Percentiles rank a stretch among this genome's conserved stretches.
phyloP scores from a whole-genome alignment of 2,329 filamentous ascomycete genomes.

The Stachybotrys chlorohalonatus region DNA sequence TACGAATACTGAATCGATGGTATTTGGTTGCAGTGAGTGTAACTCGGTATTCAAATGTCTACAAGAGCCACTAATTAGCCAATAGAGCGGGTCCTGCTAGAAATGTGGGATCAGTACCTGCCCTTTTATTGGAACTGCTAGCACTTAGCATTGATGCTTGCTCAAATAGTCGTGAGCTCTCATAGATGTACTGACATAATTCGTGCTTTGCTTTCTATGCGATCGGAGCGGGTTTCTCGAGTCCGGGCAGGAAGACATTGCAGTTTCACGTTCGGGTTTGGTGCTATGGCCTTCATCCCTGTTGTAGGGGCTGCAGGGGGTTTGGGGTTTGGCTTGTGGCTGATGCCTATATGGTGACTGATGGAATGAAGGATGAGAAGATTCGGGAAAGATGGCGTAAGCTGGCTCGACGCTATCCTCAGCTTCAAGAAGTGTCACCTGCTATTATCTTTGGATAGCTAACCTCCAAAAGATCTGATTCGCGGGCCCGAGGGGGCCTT shows the following conservation, averaged over 20 bases:
- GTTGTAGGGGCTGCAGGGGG: neutral
- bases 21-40: neutral
- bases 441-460: neutral
- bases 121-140: neutral
- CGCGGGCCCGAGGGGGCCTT: too few relatives aligned
- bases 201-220: neutral
- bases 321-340: neutral
- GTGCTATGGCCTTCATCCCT: neutral
- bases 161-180: neutral
- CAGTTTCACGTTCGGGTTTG: neutral
- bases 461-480: neutral
- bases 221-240: neutral
- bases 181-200: neutral
- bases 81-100: neutral
- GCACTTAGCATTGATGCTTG: neutral
- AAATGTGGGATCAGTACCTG: neutral
- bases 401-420: neutral
- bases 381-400: neutral
- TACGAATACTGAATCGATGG: neutral
- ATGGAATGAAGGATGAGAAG: neutral
- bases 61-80: neutral
- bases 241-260: neutral
- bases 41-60: neutral
- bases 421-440: neutral
- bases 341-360: neutral